These are phyloP conservation scores for Hylodesmum podocarpum DNA, from an alignment of 306 rosid genomes.

Conservation along the genomic window DNA sequence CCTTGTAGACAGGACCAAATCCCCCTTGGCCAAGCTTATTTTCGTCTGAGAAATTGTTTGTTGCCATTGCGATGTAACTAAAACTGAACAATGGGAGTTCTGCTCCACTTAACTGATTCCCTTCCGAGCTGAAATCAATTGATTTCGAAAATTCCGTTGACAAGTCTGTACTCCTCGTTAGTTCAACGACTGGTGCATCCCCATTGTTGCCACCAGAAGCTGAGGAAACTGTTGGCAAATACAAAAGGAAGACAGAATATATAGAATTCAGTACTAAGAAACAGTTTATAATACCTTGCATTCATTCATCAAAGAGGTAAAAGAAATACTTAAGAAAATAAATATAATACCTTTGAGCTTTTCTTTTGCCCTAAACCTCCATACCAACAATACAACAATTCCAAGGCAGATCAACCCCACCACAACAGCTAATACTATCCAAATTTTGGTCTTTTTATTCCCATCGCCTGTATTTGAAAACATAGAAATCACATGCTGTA, in stretches of 20 bases:
- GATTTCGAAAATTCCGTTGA: slow-evolving; percentile 64
- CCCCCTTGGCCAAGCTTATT: slow-evolving; percentile 83
- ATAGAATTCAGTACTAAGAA: background rate
- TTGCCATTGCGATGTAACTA: slow-evolving; percentile 48
- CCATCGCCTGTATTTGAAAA: slow-evolving; percentile 38
- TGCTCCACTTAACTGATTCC: slow-evolving; percentile 44
- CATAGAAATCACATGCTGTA: slow-evolving; percentile 12
- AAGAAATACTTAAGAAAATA: background rate
- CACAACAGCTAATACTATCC: slow-evolving; percentile 35
- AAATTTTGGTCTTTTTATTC: slow-evolving; percentile 29
- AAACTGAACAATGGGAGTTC: slow-evolving; percentile 60
- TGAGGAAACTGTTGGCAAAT: slow-evolving; percentile 36
- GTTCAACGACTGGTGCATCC: slow-evolving; percentile 17
- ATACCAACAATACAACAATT: slow-evolving; percentile 35
- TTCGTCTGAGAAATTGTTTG: slow-evolving; percentile 57
- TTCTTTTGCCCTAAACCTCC: slow-evolving; percentile 54
- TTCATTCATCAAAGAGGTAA: background rate
- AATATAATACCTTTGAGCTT: slow-evolving; percentile 49
- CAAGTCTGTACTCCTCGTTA: slow-evolving; percentile 43
- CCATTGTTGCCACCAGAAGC: slow-evolving; percentile 30
- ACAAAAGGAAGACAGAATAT: background rate
- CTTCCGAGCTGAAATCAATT: slow-evolving; percentile 41
- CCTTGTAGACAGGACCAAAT: slow-evolving; percentile 65
- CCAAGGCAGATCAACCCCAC: slow-evolving; percentile 42
- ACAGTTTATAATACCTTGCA: background rate